Evolutionary conservation across 441 rosid genomes (phyloP).

Genomic region (Eruca vesicaria): DNA sequence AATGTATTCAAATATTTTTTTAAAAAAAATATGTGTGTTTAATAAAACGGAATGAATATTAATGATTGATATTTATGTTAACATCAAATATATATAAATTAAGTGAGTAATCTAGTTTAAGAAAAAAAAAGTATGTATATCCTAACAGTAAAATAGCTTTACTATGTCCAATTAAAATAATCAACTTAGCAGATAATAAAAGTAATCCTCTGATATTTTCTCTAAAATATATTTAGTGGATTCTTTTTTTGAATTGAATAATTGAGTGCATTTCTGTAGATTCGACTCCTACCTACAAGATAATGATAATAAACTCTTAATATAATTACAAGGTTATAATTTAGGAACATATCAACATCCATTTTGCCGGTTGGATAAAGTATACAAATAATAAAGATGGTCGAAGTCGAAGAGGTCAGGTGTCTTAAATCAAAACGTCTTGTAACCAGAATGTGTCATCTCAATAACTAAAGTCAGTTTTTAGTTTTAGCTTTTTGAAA

Average conservation of each 20-base stretch:
- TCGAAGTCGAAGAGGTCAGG: constrained; percentile 26
- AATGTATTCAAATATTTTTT: no score
- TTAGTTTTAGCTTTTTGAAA: not conserved
- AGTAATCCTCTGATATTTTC: not conserved
- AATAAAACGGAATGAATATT: no score
- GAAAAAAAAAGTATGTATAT: no score
- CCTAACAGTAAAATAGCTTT: not conserved
- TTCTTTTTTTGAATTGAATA: not conserved
- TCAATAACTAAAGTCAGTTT: not conserved
- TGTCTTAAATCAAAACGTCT: not conserved
- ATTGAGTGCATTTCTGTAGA: not conserved
- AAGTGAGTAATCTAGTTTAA: no score
- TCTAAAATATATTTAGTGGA: not conserved
- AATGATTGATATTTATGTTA: no score
- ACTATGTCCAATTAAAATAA: not conserved
- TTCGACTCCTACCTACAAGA: constrained; percentile 12
- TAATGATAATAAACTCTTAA: constrained; percentile 6
- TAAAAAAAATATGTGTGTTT: no score
- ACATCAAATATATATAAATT: no score
- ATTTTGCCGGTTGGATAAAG: constrained; percentile 25
- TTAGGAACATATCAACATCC: constrained; percentile 25
- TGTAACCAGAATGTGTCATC: not conserved
- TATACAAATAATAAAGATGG: not conserved
- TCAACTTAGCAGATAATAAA: not conserved
- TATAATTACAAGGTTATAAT: constrained; percentile 19